Evolutionary conservation across 768 basidiomycete species (phyloP), one percentile per base, ranked within the genome.

Genomic region (Cystobasidium onofrii): DNA sequence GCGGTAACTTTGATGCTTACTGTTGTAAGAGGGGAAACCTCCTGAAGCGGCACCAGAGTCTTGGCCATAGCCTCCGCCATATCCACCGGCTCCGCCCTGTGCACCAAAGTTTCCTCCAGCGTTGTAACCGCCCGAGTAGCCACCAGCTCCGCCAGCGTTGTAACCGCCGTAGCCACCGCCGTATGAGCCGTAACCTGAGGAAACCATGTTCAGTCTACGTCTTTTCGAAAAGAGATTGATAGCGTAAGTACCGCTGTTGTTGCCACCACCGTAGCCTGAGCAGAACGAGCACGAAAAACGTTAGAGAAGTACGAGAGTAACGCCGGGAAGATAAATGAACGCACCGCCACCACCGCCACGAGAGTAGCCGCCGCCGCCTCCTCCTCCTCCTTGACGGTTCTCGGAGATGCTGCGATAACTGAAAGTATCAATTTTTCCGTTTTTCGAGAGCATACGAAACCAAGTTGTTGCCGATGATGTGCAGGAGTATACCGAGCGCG

Each of bases 371-470:
- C 69, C 54, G 52, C 52, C 69, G 54, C 69, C 69, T 4, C 69
- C 69, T 29, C 69, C 36, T 13, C 69, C 69, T 20, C 69, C 69
- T 31, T 27, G 25, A 36, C 69, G 52, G 29, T 31, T 57, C 36
- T 71, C 69, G 36, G 69, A 71, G 25, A 39, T 55, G 54, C 69
- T 71, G 69, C 33, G 33, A 29, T 57, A 71, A 23, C 52, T 31
- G 7, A 36, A 27, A 57, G 33, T n/a, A 43, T 57, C 63, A 64
- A 41, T 64, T 31, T 39, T 17, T 13, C 31, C 9, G 7, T 39
- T 64, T 43, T 25, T 13, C 13, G 29, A 6, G 20, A 60, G 23
- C 27, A 9, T 29, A 17, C 57, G 27, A 3, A 34, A 29, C 23
- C 57, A 27, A 34, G 13, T 29, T 27, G 17, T 17, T 27, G 33